Evolutionary conservation across 768 basidiomycete species (phyloP).

Genomic region (Coprinopsis cinerea): DNA sequence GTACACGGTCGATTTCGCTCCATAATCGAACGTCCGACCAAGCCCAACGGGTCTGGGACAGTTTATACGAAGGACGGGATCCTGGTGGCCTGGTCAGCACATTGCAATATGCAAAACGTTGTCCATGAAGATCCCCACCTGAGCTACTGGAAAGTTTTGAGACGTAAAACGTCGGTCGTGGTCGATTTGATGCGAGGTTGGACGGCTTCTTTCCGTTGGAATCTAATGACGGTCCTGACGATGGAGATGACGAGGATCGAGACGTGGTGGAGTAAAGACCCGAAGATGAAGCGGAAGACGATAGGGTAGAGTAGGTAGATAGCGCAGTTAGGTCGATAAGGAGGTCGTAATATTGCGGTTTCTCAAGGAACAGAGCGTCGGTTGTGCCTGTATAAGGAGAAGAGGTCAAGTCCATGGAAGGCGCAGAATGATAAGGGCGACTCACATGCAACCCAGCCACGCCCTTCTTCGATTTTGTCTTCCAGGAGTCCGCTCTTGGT

Average conservation of each 20-base stretch:
- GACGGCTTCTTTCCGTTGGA: not conserved
- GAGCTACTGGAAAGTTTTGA: not conserved
- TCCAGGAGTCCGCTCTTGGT: conserved; percentile 32
- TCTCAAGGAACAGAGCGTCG: conserved; percentile 80
- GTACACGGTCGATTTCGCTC: conserved; percentile 6
- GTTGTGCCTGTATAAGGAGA: conserved; percentile 51
- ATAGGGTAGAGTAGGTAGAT: not conserved
- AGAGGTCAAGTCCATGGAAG: no score
- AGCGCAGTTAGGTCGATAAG: conserved; percentile 72
- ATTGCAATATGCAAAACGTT: no score
- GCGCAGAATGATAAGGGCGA: no score
- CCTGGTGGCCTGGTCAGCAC: not conserved
- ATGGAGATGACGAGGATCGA: not conserved
- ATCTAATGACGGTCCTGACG: not conserved
- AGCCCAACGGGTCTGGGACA: conserved; percentile 6
- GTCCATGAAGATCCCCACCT: not conserved
- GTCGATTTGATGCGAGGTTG: not conserved
- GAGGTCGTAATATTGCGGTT: conserved; percentile 72
- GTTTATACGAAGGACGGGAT: conserved; percentile 2
- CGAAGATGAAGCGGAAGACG: not conserved
- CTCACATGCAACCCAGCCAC: conserved; percentile 81
- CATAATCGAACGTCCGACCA: conserved; percentile 9
- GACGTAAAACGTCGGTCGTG: conserved; percentile 7
- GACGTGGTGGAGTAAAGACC: not conserved
- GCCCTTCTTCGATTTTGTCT: conserved; percentile 48